Percentiles rank a stretch among this genome's conserved stretches.
Evolutionary conservation across 805 yeast genomes (phyloP).

Genomic region (Spathaspora sp.): DNA sequence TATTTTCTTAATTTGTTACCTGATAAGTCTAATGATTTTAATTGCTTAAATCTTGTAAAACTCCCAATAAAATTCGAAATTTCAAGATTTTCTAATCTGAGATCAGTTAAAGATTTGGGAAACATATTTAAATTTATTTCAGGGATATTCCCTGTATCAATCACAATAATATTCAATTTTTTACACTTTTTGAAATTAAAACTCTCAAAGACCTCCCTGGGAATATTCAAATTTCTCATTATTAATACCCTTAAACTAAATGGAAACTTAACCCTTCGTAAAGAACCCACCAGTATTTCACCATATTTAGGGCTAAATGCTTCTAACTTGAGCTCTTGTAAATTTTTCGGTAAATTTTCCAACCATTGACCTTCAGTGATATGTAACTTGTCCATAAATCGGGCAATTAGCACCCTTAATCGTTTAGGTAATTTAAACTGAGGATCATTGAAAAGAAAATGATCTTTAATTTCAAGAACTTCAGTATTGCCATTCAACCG

Average conservation of each 20-base stretch:
- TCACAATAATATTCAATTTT: neutral
- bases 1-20: neutral
- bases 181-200: neutral
- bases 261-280: neutral
- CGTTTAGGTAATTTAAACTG: neutral
- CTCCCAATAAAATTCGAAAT: neutral
- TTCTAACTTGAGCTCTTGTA: neutral
- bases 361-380: slow-evolving; percentile 1
- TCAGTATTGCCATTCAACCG: slow-evolving; percentile 1
- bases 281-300: neutral
- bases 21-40: neutral
- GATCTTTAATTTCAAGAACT: neutral
- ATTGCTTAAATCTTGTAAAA: neutral
- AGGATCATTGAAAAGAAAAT: slow-evolving; percentile 2
- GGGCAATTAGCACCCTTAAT: neutral
- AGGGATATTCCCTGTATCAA: neutral
- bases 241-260: neutral
- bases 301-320: neutral
- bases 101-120: neutral
- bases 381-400: neutral
- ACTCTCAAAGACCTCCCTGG: neutral
- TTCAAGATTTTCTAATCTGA: neutral
- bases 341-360: neutral
- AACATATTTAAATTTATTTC: neutral
- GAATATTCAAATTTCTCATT: neutral